Evolutionary conservation across 768 basidiomycete species (phyloP).

Genomic region (Tulasnella sp.): DNA sequence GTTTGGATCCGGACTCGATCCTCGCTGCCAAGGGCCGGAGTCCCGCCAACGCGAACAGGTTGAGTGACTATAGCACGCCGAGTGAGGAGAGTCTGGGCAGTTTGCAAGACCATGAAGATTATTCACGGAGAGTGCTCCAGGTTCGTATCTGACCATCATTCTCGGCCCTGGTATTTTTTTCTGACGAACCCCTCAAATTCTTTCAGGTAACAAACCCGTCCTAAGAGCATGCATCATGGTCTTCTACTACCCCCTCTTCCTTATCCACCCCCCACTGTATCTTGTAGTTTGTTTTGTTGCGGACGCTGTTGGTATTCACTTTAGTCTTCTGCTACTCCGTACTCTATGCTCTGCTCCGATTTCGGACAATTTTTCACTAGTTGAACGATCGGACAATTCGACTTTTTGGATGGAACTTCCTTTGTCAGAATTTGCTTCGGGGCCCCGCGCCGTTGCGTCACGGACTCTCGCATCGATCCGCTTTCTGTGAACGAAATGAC

Average conservation of each 20-base stretch:
- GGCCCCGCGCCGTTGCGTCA: conserved; percentile 2
- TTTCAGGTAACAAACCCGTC: conserved; percentile 18
- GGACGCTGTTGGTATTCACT: not conserved
- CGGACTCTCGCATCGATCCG: conserved; percentile 2
- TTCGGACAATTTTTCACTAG: not conserved
- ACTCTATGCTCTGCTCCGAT: not conserved
- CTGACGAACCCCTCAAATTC: not conserved
- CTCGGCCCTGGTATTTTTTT: not conserved
- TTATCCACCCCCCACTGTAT: not conserved
- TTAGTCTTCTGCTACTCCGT: not conserved
- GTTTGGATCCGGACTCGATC: conserved; percentile 26
- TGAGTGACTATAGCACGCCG: conserved; percentile 16
- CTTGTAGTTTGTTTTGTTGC: not conserved
- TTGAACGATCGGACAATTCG: conserved; percentile 13
- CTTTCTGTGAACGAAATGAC: not conserved
- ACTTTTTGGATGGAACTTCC: not conserved
- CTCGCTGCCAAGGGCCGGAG: conserved; percentile 27
- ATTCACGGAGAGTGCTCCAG: conserved; percentile 33
- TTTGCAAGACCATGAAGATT: conserved; percentile 31
- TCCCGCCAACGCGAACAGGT: not conserved
- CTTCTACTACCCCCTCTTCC: not conserved
- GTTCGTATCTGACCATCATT: conserved; percentile 6
- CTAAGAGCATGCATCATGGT: not conserved
- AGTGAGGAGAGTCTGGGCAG: conserved; percentile 34
- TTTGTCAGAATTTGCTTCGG: conserved; percentile 12